Percentiles rank a stretch among this genome's conserved stretches.
These are phyloP conservation scores for Tulasnella calospora DNA, from an alignment of 768 basidiomycete species.

Conservation along the genomic window DNA sequence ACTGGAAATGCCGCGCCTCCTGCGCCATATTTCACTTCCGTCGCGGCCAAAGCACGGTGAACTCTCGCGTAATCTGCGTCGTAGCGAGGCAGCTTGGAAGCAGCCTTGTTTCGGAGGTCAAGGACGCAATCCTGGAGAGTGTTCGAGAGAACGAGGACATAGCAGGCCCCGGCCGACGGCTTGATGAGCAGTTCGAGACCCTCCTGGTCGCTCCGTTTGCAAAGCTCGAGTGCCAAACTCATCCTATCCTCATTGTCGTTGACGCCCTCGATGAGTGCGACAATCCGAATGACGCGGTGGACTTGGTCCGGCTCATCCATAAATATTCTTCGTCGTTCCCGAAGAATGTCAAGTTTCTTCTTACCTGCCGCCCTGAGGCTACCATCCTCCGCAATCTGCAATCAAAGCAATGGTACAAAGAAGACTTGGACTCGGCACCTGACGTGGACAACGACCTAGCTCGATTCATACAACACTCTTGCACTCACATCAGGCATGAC, in stretches of 20 bases:
- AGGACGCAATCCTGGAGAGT: neutral
- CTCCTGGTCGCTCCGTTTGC: neutral
- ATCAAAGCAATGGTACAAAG: neutral
- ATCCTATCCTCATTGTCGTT: neutral
- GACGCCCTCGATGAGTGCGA: neutral
- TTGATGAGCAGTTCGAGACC: neutral
- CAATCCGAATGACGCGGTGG: neutral
- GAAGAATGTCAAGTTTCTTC: neutral
- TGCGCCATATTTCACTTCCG: neutral
- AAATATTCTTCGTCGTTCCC: neutral
- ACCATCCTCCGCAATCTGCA: neutral
- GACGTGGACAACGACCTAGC: neutral
- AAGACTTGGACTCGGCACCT: neutral
- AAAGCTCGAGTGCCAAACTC: neutral
- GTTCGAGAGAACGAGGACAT: neutral
- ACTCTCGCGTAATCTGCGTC: neutral
- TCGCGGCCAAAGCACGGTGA: neutral
- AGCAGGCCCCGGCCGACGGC: neutral
- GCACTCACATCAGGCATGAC: neutral
- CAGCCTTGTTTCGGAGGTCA: neutral
- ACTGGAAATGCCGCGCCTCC: neutral
- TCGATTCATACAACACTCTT: neutral
- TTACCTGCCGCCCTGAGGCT: neutral
- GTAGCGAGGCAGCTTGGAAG: neutral
- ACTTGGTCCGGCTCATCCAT: neutral